A percentile compares a stretch with the other conserved stretches of the same genome.
Conservation (phyloP, 805 yeast species). For the Peterozyma toletana region DNA sequence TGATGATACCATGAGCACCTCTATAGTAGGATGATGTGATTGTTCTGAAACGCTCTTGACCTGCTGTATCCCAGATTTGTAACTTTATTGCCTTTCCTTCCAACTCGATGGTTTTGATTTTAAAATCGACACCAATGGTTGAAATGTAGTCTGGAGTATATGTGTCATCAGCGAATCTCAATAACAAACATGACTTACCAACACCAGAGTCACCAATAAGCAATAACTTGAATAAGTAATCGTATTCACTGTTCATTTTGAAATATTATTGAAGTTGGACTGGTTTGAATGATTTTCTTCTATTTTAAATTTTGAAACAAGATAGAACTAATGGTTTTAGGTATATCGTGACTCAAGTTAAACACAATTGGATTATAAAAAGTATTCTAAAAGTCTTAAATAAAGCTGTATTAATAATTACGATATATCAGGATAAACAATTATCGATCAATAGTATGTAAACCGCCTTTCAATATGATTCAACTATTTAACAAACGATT, state of each 20-base stretch:
- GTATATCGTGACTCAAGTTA: too few relatives aligned
- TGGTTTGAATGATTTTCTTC: too few relatives aligned
- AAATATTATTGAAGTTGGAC: too few relatives aligned
- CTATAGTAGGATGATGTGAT: conserved; percentile 96
- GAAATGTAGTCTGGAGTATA: conserved; percentile 96
- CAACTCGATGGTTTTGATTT: conserved; percentile 80
- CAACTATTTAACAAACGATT: too few relatives aligned
- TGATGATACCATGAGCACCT: conserved; percentile 98
- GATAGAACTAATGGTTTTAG: too few relatives aligned
- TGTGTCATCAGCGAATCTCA: conserved; percentile 95
- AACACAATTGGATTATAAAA: too few relatives aligned
- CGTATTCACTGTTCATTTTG: conserved; percentile 89
- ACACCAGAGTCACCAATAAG: conserved; percentile 98
- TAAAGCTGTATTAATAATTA: too few relatives aligned
- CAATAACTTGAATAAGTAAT: conserved; percentile 88
- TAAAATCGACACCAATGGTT: conserved; percentile 96
- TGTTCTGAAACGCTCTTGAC: conserved; percentile 97
- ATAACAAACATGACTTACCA: conserved; percentile 90
- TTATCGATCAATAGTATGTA: too few relatives aligned
- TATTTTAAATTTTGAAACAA: too few relatives aligned
- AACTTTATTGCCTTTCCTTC: conserved; percentile 96
- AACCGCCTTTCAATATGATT: too few relatives aligned
- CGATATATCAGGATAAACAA: too few relatives aligned
- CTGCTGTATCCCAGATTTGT: conserved; percentile 99
- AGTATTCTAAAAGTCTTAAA: too few relatives aligned